Conservation (phyloP, 2,329 filamentous ascomycete species). For the Paraphoma sp. region DNA sequence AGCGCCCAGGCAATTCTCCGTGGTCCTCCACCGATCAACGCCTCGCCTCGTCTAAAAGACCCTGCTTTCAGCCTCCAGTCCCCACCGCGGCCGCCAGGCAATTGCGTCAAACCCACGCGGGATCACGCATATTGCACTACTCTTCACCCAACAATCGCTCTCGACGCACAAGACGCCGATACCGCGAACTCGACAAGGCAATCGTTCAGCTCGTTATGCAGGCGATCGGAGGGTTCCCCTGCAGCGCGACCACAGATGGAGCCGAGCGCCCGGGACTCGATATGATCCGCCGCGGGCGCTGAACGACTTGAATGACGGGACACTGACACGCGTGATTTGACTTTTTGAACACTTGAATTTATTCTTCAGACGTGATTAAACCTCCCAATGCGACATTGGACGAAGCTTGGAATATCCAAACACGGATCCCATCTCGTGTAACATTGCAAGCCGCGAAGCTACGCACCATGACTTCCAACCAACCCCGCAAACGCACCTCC, state of each 20-base stretch:
- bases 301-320: background rate
- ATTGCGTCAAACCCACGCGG: slow-evolving; percentile 18
- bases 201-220: background rate
- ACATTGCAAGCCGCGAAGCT: background rate
- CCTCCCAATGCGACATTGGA: too few relatives aligned
- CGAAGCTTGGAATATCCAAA: too few relatives aligned
- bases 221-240: slow-evolving; percentile 1
- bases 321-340: background rate
- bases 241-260: background rate
- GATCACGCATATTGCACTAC: slow-evolving; percentile 11
- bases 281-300: background rate
- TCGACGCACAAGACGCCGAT: background rate
- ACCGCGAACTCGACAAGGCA: background rate
- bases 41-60: slow-evolving; percentile 1
- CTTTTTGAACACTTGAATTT: background rate
- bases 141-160: background rate
- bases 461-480: slow-evolving; percentile 3
- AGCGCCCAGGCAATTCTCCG: background rate
- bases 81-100: background rate
- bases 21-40: background rate
- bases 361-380: too few relatives aligned
- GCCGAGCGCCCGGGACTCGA: slow-evolving; percentile 1
- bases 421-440: too few relatives aligned
- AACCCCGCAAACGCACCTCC: slow-evolving; percentile 19
- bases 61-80: background rate